Percentiles rank a stretch among this genome's conserved stretches.
These are phyloP conservation scores for Metschnikowia arizonensis DNA, from an alignment of 805 yeast species.

Conservation along the genomic window DNA sequence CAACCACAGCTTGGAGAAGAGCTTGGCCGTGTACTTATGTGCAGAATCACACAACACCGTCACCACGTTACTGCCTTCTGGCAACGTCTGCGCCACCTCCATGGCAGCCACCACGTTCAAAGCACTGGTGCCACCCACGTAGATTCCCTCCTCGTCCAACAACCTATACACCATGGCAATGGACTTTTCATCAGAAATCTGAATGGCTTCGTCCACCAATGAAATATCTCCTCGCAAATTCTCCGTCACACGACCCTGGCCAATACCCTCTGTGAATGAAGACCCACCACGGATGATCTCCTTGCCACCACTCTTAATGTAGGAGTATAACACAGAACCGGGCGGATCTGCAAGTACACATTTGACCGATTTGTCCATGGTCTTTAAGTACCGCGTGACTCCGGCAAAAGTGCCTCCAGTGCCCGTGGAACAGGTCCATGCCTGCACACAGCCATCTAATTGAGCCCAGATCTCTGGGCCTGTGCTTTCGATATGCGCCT, in stretches of 20 bases:
- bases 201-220: slow-evolving; percentile 73
- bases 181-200: slow-evolving; percentile 73
- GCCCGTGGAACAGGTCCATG: slow-evolving; percentile 87
- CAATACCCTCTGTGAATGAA: slow-evolving; percentile 93
- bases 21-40: slow-evolving; percentile 78
- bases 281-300: slow-evolving; percentile 70
- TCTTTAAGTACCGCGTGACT: slow-evolving; percentile 70
- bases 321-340: slow-evolving; percentile 80
- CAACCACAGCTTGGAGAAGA: slow-evolving; percentile 77
- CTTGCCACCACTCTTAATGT: slow-evolving; percentile 66
- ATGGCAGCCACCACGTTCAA: slow-evolving; percentile 87
- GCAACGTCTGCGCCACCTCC: slow-evolving; percentile 67
- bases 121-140: slow-evolving; percentile 87
- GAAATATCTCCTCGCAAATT: slow-evolving; percentile 72
- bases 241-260: slow-evolving; percentile 89
- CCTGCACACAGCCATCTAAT: slow-evolving; percentile 71
- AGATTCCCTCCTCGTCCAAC: slow-evolving; percentile 86
- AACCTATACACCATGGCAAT: slow-evolving; percentile 80
- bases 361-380: slow-evolving; percentile 55
- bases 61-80: slow-evolving; percentile 77
- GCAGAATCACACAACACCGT: slow-evolving; percentile 90
- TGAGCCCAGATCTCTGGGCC: slow-evolving; percentile 94
- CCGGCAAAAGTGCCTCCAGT: slow-evolving; percentile 95
- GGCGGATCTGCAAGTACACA: slow-evolving; percentile 89
- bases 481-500: slow-evolving; percentile 83